Evolutionary conservation across 768 basidiomycete genomes (phyloP), one percentile per base, ranked within the genome.

Genomic region (Asterophora lycoperdoides): DNA sequence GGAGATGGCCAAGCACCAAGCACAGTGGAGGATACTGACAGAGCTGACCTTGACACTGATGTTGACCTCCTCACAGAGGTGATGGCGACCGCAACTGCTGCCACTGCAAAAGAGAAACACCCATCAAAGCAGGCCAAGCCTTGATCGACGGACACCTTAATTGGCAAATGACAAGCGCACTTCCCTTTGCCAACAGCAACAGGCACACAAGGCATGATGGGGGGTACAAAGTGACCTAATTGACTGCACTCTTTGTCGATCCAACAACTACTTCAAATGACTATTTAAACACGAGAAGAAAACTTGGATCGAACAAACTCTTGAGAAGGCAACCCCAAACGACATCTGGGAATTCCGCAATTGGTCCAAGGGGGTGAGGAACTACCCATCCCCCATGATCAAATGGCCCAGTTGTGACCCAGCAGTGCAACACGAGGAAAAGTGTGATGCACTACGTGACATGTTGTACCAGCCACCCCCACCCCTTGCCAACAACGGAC

Each of bases 361-460:
- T 2, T 65, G 64, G 62, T 60, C 63, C 0, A 63, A 52, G 14
- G 61, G 59, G 0, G 26, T 14, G 1, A 34, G 59, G 0, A 60
- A 60, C 53, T 66, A 66, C 54, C 60, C 63, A 8, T 57, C 58
- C 4, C 63, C 64, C 0, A 49, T 60, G 1, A 62, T 66, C 11
- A 39, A 38, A 1, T 18, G 53, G n/a, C 34, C 29, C 23, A n/a
- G 32, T 19, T 20, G 20, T 15, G 15, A 19, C 29, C 45, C 41
- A 13, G 40, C 41, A n/a, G 20, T 48, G 1, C 8, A 20, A 34
- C 48, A 43, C n/a, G 41, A 49, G 32, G 48, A 42, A 32, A 49
- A 43, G 29, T 42, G 41, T 5, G 33, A 49, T 20, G 48, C 41
- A 4, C 41, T 43, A 8, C 17, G 34, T 0, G n/a, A 41, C 2